These are phyloP conservation scores for Yamadazyma friedrichii DNA, from an alignment of 1,139 yeast genomes.

Conservation along the genomic window DNA sequence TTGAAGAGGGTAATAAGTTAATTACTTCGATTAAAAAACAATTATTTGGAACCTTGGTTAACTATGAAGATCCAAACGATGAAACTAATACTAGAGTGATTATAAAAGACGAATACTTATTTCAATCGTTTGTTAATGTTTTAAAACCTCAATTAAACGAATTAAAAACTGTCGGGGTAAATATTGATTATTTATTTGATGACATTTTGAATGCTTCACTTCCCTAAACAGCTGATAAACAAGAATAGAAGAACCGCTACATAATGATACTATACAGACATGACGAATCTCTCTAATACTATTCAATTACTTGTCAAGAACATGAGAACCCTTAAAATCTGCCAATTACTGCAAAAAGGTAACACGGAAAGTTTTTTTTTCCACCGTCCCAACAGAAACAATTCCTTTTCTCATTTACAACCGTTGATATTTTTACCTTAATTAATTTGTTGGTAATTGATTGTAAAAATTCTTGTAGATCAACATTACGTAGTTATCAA, in stretches of 20 bases:
- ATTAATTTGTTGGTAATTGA: conserved; percentile 12
- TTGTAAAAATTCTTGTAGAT: not conserved
- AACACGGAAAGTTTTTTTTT: conserved; percentile 21
- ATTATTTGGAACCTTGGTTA: conserved; percentile 56
- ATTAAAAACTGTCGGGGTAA: conserved; percentile 66
- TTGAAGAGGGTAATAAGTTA: conserved; percentile 61
- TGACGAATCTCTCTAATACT: no score
- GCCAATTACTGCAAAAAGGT: no score
- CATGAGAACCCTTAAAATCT: not conserved
- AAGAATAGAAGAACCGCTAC: no score
- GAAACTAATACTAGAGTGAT: conserved; percentile 18
- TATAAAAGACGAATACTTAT: conserved; percentile 31
- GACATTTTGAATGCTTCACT: conserved; percentile 17
- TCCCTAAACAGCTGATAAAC: no score
- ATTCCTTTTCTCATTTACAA: conserved; percentile 72
- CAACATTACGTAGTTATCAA: not conserved
- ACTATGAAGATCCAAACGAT: conserved; percentile 19
- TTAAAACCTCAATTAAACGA: conserved; percentile 61
- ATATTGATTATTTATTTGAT: conserved; percentile 63
- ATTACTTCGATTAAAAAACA: conserved; percentile 64
- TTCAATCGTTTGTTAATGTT: conserved; percentile 48
- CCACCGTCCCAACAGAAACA: conserved; percentile 94
- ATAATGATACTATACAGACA: no score
- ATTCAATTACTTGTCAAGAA: no score
- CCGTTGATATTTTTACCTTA: conserved; percentile 33